Base-by-base conservation (phyloP, 345 rosid species). In the Salix viminalis region DNA sequence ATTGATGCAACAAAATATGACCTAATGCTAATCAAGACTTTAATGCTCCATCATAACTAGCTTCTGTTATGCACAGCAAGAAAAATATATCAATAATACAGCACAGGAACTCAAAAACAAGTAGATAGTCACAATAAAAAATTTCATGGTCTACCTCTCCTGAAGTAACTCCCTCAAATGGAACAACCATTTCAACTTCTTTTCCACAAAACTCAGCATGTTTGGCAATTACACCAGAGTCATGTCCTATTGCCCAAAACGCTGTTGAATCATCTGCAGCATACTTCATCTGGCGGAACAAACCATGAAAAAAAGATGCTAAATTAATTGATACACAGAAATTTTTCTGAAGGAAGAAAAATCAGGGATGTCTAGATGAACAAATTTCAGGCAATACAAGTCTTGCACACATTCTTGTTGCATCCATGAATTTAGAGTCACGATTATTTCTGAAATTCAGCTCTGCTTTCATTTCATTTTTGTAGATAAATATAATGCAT, bases 181-280 rank as follows among this genome's bases (percentile, higher is more conserved):
- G 99, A 86, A 96, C 92, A 71, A 86, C 88, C 91, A 96, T 85
- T 76, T 93, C 97, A 44, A 96, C 87, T 79, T 93, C 95, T 65
- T 87, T 85, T 74, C 99, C 99, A 68, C 97, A 91, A 79, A 85
- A 86, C 75, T 89, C 89, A 18, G 97, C 90, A 64, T 87, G 91
- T 77, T 83, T 85, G 21, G 99, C 97, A 72, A 96, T 86, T 65
- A 92, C 86, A 58, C 94, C 58, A 2, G 82, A 86, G 70, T 89
- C 93, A n/a, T 90, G 89, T 54, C 99, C 99, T 61, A 91, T 73
- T 24, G 98, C 99, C 99, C 99, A 96, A 84, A 93, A 92, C 66
- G 76, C 85, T 0, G 98, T 93, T 5, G 99, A 93, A 84, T 96
- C 99, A 83, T 96, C 97, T 41, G 84, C 85, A 44, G 80, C 95